Evolutionary conservation across 108 stramenopile species (phyloP).

Genomic region (Cyclotella kingstonii): DNA sequence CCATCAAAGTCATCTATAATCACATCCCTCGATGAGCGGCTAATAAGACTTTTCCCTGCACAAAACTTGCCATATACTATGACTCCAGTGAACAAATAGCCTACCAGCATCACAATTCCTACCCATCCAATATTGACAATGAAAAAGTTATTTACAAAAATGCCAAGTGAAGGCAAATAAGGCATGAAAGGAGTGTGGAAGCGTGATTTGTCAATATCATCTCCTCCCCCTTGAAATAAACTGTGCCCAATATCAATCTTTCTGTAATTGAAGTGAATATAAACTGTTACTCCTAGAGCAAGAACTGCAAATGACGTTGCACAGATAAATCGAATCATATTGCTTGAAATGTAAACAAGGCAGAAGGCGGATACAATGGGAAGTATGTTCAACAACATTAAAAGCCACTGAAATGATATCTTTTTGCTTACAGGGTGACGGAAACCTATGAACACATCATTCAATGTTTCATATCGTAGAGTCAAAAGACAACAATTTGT

Average conservation of each 20-base stretch:
- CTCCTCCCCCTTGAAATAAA: conserved; percentile 20
- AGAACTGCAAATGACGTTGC: conserved; percentile 16
- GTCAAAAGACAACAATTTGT: conserved; percentile 49
- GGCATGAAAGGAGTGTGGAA: conserved; percentile 81
- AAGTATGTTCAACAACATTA: conserved; percentile 34
- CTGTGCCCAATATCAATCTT: conserved; percentile 8
- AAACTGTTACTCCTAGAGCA: conserved; percentile 15
- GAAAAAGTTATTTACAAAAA: conserved; percentile 86
- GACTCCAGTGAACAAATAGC: conserved; percentile 53
- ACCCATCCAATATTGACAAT: conserved; percentile 64
- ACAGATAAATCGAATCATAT: conserved; percentile 10
- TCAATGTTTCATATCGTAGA: conserved; percentile 11
- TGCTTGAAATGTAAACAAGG: conserved; percentile 12
- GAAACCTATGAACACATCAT: conserved; percentile 22
- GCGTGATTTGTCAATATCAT: conserved; percentile 14
- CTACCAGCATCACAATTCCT: conserved; percentile 57
- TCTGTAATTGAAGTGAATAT: conserved; percentile 22
- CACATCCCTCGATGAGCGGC: no score
- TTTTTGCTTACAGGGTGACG: conserved; percentile 11
- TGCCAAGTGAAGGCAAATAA: conserved; percentile 67
- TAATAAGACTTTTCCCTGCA: conserved; percentile 20
- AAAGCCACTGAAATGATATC: conserved; percentile 20
- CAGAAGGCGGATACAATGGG: conserved; percentile 22
- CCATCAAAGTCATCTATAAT: no score
- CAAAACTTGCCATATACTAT: conserved; percentile 42